Evolutionary conservation across 2,329 filamentous ascomycete genomes (phyloP), one percentile per base, ranked within the genome.

Genomic region (Penicillium sp.): DNA sequence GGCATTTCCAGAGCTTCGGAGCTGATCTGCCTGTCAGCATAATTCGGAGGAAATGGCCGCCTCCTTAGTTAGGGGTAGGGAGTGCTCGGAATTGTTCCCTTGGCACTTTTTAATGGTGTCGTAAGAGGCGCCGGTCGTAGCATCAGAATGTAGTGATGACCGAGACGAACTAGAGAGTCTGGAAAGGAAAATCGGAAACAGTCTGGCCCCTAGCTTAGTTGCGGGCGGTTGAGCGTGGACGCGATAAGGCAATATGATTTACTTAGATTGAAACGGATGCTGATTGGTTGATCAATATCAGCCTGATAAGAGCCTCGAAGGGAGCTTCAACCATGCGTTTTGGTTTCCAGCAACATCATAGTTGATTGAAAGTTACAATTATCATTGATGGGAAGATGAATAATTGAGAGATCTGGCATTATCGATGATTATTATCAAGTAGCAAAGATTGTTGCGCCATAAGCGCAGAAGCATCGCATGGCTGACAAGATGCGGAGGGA

Each of bases 271-370:
- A n/a, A 22, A 22, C 27, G 14, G 26, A n/a, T 31, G 45, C 35
- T 62, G 61, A 64, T 64, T 63, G 61, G 62, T 27, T 48, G 24
- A 16, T 53, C 44, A 22, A 11, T 35, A 46, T 11, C 26, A 2
- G 26, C 16, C 27, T 56, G 62, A 64, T 64, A 63, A 64, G 62
- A 58, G 47, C 48, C 27, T 47, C 29, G 29, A 19, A 27, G 7
- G 6, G 39, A 48, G 39, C n/a, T 10, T 41, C 19, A 10, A 41
- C 37, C 11, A 29, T 24, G 43, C 3, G 14, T 19, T n/a, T 46
- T 31, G 8, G 16, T 41, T 14, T 22, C 4, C 21, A 22, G 19
- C n/a, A 21, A 41, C n/a, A 22, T 41, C 7, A 2, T 13, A 41
- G 5, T 21, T 22, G n/a, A 22, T 41, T 41, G 26, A 26, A 26